A percentile compares a stretch with the other conserved stretches of the same genome.
Conservation (phyloP, 352 stramenopile genomes). For the Blastocystis sp. region DNA sequence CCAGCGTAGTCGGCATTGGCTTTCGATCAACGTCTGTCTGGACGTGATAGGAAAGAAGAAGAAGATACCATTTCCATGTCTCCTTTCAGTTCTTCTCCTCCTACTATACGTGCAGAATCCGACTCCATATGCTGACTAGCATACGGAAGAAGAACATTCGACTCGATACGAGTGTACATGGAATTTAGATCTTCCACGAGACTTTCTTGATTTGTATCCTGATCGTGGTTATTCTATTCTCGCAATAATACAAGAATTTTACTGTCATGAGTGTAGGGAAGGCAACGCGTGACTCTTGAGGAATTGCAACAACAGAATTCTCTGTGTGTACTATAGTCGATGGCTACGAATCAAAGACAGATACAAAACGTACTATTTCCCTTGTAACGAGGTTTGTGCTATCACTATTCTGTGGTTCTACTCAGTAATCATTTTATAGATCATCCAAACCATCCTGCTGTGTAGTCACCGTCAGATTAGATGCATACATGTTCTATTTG, state of each 20-base stretch:
- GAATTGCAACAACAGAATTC: neutral
- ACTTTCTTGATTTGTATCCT: neutral
- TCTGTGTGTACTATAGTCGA: neutral
- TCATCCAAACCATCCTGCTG: neutral
- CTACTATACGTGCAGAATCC: neutral
- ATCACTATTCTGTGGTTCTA: neutral
- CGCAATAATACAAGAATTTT: neutral
- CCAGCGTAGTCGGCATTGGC: conserved; percentile 3
- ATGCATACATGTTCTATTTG: conserved; percentile 5
- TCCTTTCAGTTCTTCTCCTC: neutral
- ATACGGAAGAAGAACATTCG: conserved; percentile 5
- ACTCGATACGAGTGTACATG: conserved; percentile 26
- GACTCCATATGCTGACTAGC: conserved; percentile 5
- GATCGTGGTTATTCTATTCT: conserved; percentile 32
- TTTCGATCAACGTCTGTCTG: neutral
- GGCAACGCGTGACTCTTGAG: conserved; percentile 22
- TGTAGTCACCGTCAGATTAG: neutral
- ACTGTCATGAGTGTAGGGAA: conserved; percentile 18
- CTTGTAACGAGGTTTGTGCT: neutral
- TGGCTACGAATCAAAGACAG: neutral
- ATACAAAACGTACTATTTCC: neutral
- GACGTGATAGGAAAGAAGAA: neutral
- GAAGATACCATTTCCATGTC: neutral
- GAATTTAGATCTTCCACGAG: conserved; percentile 8
- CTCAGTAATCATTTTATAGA: neutral